Conservation (phyloP, 495 filamentous ascomycete species). For the Aspergillus campestris region DNA sequence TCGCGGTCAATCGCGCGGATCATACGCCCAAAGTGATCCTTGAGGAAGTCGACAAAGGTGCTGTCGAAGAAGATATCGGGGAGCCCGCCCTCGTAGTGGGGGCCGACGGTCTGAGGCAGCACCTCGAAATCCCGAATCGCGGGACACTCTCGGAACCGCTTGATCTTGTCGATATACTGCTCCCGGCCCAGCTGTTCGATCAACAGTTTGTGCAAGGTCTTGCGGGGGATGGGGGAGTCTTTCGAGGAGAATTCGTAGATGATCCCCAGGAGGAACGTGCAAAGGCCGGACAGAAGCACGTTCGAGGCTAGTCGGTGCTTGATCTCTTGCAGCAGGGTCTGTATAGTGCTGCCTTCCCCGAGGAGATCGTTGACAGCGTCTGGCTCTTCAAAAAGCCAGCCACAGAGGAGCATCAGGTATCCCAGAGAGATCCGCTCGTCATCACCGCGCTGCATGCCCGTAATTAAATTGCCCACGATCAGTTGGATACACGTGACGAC, state of each 20-base stretch:
- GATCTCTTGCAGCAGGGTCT: constrained; percentile 70
- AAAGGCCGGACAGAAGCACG: constrained; percentile 70
- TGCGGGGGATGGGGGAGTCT: constrained; percentile 82
- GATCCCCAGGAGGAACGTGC: constrained; percentile 74
- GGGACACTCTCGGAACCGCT: constrained; percentile 68
- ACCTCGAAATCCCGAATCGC: constrained; percentile 88
- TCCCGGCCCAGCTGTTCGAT: constrained; percentile 74
- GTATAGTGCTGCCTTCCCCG: constrained; percentile 86
- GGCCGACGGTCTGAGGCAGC: constrained; percentile 56
- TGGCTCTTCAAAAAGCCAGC: constrained; percentile 88
- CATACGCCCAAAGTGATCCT: constrained; percentile 87
- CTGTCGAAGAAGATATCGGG: constrained; percentile 83
- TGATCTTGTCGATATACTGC: constrained; percentile 80
- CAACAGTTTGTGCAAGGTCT: constrained; percentile 73
- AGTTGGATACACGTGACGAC: constrained; percentile 90
- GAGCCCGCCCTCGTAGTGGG: constrained; percentile 48
- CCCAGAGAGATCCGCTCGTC: constrained; percentile 78
- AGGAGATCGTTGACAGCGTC: constrained; percentile 91
- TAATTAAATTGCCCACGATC: constrained; percentile 73
- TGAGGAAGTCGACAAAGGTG: constrained; percentile 87
- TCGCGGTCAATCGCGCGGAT: constrained; percentile 84
- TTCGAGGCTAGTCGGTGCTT: constrained; percentile 50
- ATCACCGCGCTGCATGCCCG: constrained; percentile 60
- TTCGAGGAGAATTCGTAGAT: constrained; percentile 97
- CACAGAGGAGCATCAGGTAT: constrained; percentile 86